phyloP scores from a whole-genome alignment of 164 flowering plant genomes.

The Brasenia schreberi region DNA sequence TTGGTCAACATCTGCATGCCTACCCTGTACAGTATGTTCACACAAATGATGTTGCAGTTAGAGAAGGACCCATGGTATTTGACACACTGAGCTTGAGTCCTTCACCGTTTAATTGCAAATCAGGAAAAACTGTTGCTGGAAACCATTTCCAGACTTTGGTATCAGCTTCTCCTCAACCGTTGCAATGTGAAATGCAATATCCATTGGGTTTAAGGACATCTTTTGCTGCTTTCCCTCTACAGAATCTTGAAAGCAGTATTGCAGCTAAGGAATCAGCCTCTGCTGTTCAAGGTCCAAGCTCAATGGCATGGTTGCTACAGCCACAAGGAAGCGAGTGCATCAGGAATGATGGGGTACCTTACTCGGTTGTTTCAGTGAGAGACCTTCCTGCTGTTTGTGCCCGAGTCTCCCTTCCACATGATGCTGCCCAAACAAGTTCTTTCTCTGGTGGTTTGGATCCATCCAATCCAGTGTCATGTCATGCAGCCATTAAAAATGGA shows the following conservation, averaged over 20 bases:
- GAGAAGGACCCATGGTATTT: constrained; percentile 16
- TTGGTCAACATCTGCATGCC: constrained; percentile 16
- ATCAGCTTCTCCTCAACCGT: constrained; percentile 22
- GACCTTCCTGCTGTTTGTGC: constrained; percentile 6
- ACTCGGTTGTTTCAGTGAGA: constrained; percentile 14
- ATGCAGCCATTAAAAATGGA: constrained; percentile 13
- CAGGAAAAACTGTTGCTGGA: constrained; percentile 19
- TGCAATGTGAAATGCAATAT: constrained; percentile 26
- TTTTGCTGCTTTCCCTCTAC: constrained; percentile 10
- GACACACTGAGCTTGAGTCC: constrained; percentile 13
- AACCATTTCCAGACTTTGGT: constrained; percentile 39
- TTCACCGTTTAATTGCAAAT: constrained; percentile 2
- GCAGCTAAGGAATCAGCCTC: constrained; percentile 8
- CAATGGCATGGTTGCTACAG: constrained; percentile 13
- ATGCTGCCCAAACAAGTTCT: constrained; percentile 11
- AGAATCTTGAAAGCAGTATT: constrained; percentile 7
- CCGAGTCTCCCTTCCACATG: constrained; percentile 10
- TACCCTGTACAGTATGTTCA: constrained; percentile 15
- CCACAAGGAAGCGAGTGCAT: constrained; percentile 9
- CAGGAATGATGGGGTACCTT: constrained; percentile 11
- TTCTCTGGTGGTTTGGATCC: constrained; percentile 11
- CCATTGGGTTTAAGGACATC: constrained; percentile 11
- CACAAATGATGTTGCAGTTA: constrained; percentile 8
- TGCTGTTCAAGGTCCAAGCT: constrained; percentile 11
- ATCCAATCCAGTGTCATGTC: constrained; percentile 13